Evolutionary conservation across 2,329 filamentous ascomycete species (phyloP).

Genomic region (Cadophora sp.): DNA sequence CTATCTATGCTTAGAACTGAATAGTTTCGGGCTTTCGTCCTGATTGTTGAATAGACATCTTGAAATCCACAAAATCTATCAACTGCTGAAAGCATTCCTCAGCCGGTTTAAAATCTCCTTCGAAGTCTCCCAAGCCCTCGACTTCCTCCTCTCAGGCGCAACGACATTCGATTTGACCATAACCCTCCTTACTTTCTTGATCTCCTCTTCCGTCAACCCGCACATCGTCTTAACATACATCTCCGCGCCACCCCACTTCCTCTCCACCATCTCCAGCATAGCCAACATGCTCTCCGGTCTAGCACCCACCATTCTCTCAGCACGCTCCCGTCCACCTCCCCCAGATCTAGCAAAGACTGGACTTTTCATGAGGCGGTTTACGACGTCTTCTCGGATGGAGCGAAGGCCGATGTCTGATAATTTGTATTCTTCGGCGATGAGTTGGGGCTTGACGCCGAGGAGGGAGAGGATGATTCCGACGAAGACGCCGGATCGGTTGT

Average conservation of each 20-base stretch:
- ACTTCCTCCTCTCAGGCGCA: constrained; percentile 7
- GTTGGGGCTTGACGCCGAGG: constrained; percentile 62
- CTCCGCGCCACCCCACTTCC: constrained; percentile 35
- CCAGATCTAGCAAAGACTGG: constrained; percentile 29
- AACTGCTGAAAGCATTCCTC: constrained; percentile 15
- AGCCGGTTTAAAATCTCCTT: constrained; percentile 10
- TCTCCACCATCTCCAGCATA: constrained; percentile 35
- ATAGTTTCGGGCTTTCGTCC: too few species aligned
- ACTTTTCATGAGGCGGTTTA: constrained; percentile 44
- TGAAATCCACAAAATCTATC: background rate
- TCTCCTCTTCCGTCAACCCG: constrained; percentile 28
- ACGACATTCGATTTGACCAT: constrained; percentile 17
- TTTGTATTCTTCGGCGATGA: constrained; percentile 69
- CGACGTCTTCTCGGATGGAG: constrained; percentile 54
- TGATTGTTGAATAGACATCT: too few species aligned
- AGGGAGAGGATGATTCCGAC: constrained; percentile 69
- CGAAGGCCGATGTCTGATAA: constrained; percentile 67
- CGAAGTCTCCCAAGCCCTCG: constrained; percentile 15
- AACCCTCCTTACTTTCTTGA: constrained; percentile 28
- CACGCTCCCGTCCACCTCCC: constrained; percentile 27
- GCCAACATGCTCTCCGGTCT: constrained; percentile 37
- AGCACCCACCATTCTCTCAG: constrained; percentile 38
- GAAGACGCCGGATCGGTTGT: constrained; percentile 76
- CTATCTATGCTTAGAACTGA: too few species aligned
- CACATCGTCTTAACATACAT: constrained; percentile 28